phyloP scores from a whole-genome alignment of 2,329 filamentous ascomycete species.

The Trichoderma koningii region DNA sequence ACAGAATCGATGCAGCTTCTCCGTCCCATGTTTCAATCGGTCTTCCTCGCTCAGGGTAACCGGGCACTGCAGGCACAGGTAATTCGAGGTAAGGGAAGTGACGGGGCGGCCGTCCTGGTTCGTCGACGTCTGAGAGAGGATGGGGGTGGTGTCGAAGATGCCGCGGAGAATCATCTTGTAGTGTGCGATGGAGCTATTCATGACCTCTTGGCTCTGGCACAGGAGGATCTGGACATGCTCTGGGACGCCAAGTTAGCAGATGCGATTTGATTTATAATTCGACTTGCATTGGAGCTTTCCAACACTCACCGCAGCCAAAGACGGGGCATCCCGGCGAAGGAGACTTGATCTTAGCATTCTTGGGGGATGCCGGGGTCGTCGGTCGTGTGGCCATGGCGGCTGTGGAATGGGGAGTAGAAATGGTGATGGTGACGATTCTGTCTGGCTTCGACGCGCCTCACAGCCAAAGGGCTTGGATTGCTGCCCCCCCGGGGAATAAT shows the following conservation, averaged over 20 bases:
- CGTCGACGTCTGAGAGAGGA: constrained; percentile 67
- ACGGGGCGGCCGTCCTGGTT: constrained; percentile 57
- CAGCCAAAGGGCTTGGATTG: not conserved
- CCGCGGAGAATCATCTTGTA: constrained; percentile 72
- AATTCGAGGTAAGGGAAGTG: constrained; percentile 67
- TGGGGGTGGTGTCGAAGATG: constrained; percentile 67
- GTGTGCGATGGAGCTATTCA: constrained; percentile 68
- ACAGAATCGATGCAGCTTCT: constrained; percentile 76
- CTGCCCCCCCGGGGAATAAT: not conserved
- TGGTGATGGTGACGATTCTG: not conserved
- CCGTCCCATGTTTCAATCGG: constrained; percentile 65
- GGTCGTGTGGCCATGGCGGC: constrained; percentile 49
- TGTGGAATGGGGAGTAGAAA: not conserved
- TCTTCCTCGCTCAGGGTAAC: constrained; percentile 67
- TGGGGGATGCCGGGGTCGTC: constrained; percentile 55
- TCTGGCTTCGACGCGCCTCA: constrained; percentile 12
- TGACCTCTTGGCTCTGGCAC: constrained; percentile 60
- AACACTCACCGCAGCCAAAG: constrained; percentile 63
- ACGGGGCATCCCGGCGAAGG: constrained; percentile 60
- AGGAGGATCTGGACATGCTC: constrained; percentile 73
- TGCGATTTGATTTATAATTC: not conserved
- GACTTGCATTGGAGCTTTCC: constrained; percentile 18
- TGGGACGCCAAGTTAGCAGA: constrained; percentile 43
- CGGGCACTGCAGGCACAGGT: constrained; percentile 73
- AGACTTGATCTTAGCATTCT: constrained; percentile 61